Evolutionary conservation across 768 basidiomycete species (phyloP), one percentile per base, ranked within the genome.

Genomic region (Rhizopogon rudus): DNA sequence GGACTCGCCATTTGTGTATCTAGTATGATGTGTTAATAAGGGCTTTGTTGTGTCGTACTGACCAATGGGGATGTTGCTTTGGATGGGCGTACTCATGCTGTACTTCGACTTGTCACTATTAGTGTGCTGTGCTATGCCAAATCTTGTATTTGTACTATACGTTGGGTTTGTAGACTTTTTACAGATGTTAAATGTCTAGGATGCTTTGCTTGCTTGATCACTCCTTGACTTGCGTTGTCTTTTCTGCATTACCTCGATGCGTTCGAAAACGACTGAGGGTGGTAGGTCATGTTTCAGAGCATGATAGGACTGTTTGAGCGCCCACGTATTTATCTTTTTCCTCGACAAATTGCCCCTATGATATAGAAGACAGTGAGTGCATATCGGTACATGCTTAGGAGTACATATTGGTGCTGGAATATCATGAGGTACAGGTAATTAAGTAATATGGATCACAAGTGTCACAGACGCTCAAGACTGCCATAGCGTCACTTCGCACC

Each of bases 401-500:
- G 43, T 54, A 54, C 45, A 54, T 48, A 48, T 37, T 25, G 35
- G 40, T n/a, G n/a, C 40, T n/a, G 16, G 40, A 35, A 49, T 49
- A 49, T 48, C 33, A 48, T 37, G 35, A 1, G 2, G 35, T 49
- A 37, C 48, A 49, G n/a, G 20, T 37, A 49, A 37, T 33, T 49
- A 49, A 49, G 33, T 8, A 49, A 14, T 16, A 14, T 14, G 14
- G 14, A 37, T 14, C 46, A 37, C 12, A 37, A 37, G 12, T 37
- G 35, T 49, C 13, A 14, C 13, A 28, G 40, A 46, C 12, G 2
- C 42, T 41, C 29, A 58, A 58, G 57, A 25, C 20, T 51, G 31
- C 29, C 10, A 55, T 12, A 12, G 35, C 35, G 13, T 37, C 9
- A 37, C 35, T 37, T 37, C 1, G 57, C 43, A 4, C 76, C 74